Base-by-base conservation (phyloP, 2,329 filamentous ascomycete genomes). In the Penicillium sp. region DNA sequence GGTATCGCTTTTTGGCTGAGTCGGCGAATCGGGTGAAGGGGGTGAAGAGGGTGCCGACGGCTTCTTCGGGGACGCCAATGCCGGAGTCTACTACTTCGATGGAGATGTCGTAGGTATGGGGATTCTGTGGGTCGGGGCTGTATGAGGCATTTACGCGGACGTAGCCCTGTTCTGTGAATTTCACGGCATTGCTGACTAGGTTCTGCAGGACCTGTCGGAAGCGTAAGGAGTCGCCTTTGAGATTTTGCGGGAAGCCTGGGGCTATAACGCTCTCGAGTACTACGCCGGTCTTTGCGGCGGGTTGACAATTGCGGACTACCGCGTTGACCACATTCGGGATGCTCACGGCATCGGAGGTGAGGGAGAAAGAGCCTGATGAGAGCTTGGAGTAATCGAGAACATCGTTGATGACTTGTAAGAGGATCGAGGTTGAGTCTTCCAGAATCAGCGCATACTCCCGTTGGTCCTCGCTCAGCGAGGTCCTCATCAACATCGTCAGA, bases 371-470 rank as follows among this genome's bases (percentile, higher is more conserved):
- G n/a, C 83, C 83, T 0, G 83, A 83, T 0, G 81, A 79, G 5
- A 87, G 74, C 60, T 87, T 87, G 9, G 84, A 86, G 63, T 85
- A 87, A 69, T 88, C 85, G n/a, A 87, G 76, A 42, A 88, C 85
- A 56, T 87, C 83, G 62, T 87, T 86, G 66, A 87, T 86, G 45
- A 87, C 79, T 58, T 83, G 81, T 16, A 87, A 70, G 19, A 87
- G 73, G 2, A 86, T 75, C 18, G 81, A 77, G 2, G 82, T 83
- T 0, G 84, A 86, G 52, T 86, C 83, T 59, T 84, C 78, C 51
- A 87, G 83, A 42, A 86, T 82, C 36, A 76, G 74, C 1, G 81
- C 78, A 37, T 81, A 81, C 52, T 87, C 83, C 19, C 77, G 75
- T 66, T 87, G 84, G 37, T 83, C 77, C 1, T 76, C 67, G 5